Conservation (phyloP, 2,329 filamentous ascomycete species). For the Lasiodiplodia hormozganensis region DNA sequence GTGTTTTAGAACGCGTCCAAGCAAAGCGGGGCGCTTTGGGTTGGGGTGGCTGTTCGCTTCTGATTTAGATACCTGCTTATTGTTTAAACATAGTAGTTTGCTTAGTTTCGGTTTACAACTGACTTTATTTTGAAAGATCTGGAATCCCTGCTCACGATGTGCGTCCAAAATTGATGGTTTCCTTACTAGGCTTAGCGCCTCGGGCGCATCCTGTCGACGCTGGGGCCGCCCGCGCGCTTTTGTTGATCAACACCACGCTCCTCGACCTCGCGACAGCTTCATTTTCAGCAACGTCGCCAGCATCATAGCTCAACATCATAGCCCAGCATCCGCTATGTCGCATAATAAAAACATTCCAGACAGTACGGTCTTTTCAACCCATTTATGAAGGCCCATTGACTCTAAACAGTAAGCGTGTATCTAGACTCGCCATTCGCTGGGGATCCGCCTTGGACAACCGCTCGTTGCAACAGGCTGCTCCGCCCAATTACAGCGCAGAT, state of each 20-base stretch:
- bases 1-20: neutral
- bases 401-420: neutral
- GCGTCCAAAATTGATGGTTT: neutral
- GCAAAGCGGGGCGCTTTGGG: neutral
- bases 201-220: neutral
- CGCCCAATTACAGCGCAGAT: conserved; percentile 52
- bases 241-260: conserved; percentile 19
- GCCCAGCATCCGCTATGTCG: conserved; percentile 12
- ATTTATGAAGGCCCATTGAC: neutral
- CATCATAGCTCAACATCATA: conserved; percentile 22
- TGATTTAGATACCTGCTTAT: conserved; percentile 6
- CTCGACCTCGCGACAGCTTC: neutral
- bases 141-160: no score
- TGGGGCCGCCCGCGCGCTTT: conserved; percentile 5
- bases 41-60: neutral
- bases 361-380: neutral
- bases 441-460: conserved; percentile 48
- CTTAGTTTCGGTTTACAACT: neutral
- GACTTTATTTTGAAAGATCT: neutral
- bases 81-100: conserved; percentile 5
- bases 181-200: neutral
- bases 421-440: neutral
- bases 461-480: conserved; percentile 52
- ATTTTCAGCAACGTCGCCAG: neutral
- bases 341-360: neutral